Percentiles rank a stretch among this genome's conserved stretches.
Evolutionary conservation across 2,329 filamentous ascomycete genomes (phyloP).

Genomic region (Fusarium armeniacum): DNA sequence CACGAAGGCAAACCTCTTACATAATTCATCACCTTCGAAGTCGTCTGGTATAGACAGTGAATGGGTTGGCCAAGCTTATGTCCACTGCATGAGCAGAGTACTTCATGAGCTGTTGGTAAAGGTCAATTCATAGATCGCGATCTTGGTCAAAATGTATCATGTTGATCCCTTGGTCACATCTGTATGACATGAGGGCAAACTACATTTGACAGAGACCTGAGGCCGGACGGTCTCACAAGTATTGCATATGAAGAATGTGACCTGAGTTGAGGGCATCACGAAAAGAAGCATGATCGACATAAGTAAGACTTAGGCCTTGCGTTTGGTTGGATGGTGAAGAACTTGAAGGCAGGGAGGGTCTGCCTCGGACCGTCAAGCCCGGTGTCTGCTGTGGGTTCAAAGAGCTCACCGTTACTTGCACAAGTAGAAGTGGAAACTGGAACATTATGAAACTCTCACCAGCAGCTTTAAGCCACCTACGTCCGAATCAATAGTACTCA

Average conservation of each 20-base stretch:
- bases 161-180: background rate
- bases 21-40: background rate
- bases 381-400: background rate
- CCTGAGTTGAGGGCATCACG: background rate
- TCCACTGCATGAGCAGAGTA: background rate
- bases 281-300: background rate
- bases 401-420: background rate
- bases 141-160: background rate
- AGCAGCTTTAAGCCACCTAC: background rate
- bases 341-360: background rate
- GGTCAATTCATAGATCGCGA: too few species aligned
- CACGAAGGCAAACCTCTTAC: background rate
- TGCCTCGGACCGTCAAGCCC: background rate
- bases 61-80: background rate
- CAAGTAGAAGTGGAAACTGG: background rate
- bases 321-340: background rate
- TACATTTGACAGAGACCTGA: background rate
- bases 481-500: background rate
- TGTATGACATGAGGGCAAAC: background rate
- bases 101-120: background rate
- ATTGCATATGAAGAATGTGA: background rate
- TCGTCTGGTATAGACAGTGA: background rate
- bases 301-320: background rate
- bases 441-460: background rate
- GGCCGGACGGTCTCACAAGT: background rate